Percentiles rank a stretch among this genome's conserved stretches.
Evolutionary conservation across 2,329 filamentous ascomycete species (phyloP).

Genomic region (Phoma sp.): DNA sequence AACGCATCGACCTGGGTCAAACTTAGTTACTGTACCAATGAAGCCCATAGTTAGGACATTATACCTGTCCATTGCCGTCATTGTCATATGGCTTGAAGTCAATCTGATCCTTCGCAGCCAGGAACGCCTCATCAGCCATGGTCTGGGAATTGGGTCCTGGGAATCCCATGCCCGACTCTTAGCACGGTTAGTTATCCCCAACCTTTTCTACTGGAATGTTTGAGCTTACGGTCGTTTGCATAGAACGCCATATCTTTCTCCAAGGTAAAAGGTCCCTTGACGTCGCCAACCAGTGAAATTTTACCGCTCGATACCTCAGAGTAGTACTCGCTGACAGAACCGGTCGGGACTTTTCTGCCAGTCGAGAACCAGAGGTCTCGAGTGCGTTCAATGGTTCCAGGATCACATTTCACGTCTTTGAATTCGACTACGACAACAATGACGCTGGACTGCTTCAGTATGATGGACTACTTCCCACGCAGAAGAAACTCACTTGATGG

Average conservation of each 20-base stretch:
- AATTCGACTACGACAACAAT: conserved; percentile 34
- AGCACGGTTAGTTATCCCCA: neutral
- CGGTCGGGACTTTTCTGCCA: conserved; percentile 27
- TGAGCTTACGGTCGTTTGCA: conserved; percentile 24
- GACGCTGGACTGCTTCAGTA: conserved; percentile 15
- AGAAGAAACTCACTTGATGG: conserved; percentile 18
- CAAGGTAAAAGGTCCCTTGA: conserved; percentile 32
- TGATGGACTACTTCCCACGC: neutral
- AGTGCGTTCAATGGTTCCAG: conserved; percentile 23
- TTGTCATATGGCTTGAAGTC: conserved; percentile 32
- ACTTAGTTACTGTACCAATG: too few relatives aligned
- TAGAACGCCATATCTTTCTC: conserved; percentile 28
- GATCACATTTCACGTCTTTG: conserved; percentile 27
- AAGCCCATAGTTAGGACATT: too few relatives aligned
- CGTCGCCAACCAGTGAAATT: conserved; percentile 30
- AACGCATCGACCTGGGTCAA: conserved; percentile 34
- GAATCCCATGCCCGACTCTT: conserved; percentile 19
- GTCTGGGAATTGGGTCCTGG: conserved; percentile 27
- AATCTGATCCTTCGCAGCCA: conserved; percentile 12
- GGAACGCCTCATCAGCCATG: conserved; percentile 30
- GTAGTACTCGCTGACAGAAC: conserved; percentile 35
- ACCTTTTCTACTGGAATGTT: too few relatives aligned
- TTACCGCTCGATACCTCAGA: conserved; percentile 27
- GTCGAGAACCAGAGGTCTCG: conserved; percentile 35
- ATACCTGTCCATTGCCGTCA: conserved; percentile 30